Evolutionary conservation across 352 stramenopile genomes (phyloP).

Genomic region (Phytopythium litorale): DNA sequence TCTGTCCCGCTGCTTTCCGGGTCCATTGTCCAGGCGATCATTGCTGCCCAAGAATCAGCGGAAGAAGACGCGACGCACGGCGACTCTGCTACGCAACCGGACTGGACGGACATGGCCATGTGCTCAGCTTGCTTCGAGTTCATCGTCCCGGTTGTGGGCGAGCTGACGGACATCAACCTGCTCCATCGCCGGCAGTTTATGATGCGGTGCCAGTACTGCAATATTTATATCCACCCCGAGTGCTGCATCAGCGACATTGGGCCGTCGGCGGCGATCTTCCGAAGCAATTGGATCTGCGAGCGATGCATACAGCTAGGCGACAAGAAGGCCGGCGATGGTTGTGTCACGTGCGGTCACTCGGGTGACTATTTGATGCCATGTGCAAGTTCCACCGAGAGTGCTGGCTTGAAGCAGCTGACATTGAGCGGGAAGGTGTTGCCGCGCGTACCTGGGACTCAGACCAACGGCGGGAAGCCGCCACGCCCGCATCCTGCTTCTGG

Average conservation of each 20-base stretch:
- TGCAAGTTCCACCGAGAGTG: constrained; percentile 12
- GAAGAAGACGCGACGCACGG: constrained; percentile 8
- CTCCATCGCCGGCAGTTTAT: constrained; percentile 76
- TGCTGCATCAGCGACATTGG: constrained; percentile 77
- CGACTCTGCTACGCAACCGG: constrained; percentile 7
- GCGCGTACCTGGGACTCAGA: neutral
- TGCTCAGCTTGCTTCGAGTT: constrained; percentile 81
- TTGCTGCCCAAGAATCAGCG: constrained; percentile 24
- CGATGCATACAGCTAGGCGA: constrained; percentile 53
- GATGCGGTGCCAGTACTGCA: constrained; percentile 85
- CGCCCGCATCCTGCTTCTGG: neutral
- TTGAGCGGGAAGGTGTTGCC: neutral
- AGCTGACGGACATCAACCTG: constrained; percentile 40
- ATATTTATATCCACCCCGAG: constrained; percentile 75
- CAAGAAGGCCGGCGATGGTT: constrained; percentile 21
- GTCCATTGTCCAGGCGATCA: constrained; percentile 48
- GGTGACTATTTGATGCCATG: constrained; percentile 84
- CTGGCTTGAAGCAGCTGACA: neutral
- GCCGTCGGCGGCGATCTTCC: constrained; percentile 44
- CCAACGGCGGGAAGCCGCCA: neutral
- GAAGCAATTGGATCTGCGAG: constrained; percentile 87
- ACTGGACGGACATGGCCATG: constrained; percentile 68
- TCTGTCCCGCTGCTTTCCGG: constrained; percentile 42
- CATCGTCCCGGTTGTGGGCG: constrained; percentile 39
- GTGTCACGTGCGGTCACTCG: constrained; percentile 58